These are phyloP conservation scores for Heterobasidion occidentale DNA, from an alignment of 1,284 basidiomycete species.

Conservation along the genomic window DNA sequence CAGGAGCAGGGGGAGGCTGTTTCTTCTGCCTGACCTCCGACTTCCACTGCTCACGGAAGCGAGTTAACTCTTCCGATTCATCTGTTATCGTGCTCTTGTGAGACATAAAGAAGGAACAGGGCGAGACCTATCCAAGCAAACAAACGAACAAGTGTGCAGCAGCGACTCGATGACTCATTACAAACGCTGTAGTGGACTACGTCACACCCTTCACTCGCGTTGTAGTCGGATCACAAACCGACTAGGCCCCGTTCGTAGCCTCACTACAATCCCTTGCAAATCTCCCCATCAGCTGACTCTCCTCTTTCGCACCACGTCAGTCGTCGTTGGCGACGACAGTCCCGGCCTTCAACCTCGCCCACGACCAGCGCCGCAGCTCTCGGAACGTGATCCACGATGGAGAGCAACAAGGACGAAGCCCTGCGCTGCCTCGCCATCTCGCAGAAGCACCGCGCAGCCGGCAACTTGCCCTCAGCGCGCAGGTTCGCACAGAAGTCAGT, in stretches of 20 bases:
- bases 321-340: not conserved
- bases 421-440: constrained; percentile 75
- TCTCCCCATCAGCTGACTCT: not conserved
- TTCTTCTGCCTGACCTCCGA: constrained; percentile 51
- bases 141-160: no score
- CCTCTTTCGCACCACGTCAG: constrained; percentile 3
- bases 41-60: constrained; percentile 71
- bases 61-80: constrained; percentile 31
- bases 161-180: not conserved
- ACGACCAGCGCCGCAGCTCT: not conserved
- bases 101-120: not conserved
- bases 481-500: constrained; percentile 92
- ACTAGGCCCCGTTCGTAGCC: not conserved
- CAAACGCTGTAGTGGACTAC: not conserved
- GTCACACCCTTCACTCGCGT: not conserved
- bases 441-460: constrained; percentile 62
- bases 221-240: not conserved
- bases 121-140: not conserved
- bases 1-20: constrained; percentile 6
- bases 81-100: not conserved
- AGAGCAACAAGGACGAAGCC: constrained; percentile 88
- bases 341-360: constrained; percentile 6
- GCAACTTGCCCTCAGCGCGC: constrained; percentile 71
- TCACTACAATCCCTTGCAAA: not conserved
- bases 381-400: constrained; percentile 39